A percentile compares a stretch with the other conserved stretches of the same genome.
phyloP scores from a whole-genome alignment of 78 protist species.

The Dictyostelium intermedium region DNA sequence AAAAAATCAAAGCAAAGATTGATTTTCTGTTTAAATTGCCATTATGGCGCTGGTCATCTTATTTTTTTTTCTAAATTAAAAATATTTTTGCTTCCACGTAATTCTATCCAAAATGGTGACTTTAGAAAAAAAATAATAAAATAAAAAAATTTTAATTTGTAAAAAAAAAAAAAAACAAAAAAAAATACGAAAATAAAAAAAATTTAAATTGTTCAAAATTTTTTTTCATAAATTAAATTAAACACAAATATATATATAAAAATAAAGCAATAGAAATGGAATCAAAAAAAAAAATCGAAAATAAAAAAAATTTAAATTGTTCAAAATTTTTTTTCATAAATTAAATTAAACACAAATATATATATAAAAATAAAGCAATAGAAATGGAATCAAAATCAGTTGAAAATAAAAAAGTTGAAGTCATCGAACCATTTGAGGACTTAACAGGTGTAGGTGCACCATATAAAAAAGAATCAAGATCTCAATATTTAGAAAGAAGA shows the following conservation, averaged over 20 bases:
- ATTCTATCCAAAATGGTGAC: not conserved
- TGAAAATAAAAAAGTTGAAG: not conserved
- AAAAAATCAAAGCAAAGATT: not conserved
- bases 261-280: not conserved
- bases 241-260: not conserved
- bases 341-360: not conserved
- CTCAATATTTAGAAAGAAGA: slow-evolving; percentile 45
- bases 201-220: not conserved
- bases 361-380: not conserved
- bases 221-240: not conserved
- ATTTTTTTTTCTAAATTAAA: too few species aligned
- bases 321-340: not conserved
- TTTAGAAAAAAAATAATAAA: too few species aligned
- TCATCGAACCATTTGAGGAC: slow-evolving; percentile 38
- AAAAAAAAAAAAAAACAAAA: not conserved
- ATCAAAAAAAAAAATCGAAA: not conserved
- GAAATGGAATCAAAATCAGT: not conserved
- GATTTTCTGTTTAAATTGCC: not conserved
- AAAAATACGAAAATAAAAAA: too few species aligned
- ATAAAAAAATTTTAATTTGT: not conserved
- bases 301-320: not conserved
- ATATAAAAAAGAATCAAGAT: slow-evolving; percentile 4
- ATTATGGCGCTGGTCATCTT: not conserved
- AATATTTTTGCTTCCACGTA: not conserved
- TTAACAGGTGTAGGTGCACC: slow-evolving; percentile 64